These are phyloP conservation scores for Smittium mucronatum DNA, from an alignment of 371 early-diverging fungal species.

Conservation along the genomic window DNA sequence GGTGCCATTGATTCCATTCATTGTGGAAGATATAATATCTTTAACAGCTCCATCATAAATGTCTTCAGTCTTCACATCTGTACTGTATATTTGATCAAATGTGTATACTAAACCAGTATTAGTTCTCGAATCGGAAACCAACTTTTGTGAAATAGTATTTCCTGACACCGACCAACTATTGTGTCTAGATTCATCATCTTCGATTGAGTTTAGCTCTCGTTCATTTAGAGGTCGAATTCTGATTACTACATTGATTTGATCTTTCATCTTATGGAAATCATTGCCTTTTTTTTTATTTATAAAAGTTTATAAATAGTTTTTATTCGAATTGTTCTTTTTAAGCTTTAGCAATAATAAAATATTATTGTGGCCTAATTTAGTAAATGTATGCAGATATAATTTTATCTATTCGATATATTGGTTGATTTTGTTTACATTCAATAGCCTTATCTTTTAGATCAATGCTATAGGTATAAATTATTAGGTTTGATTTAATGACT, in stretches of 20 bases:
- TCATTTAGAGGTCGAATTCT: slow-evolving; percentile 33
- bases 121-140: background rate
- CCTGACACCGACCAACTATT: background rate
- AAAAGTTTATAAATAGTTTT: background rate
- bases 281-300: background rate
- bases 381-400: background rate
- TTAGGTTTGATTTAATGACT: too few relatives aligned
- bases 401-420: background rate
- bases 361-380: background rate
- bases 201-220: slow-evolving; percentile 19
- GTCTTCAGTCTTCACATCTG: background rate
- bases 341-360: background rate
- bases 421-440: background rate
- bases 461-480: too few relatives aligned
- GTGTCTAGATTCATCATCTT: background rate
- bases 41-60: slow-evolving; percentile 27
- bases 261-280: slow-evolving; percentile 20
- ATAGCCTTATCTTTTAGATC: too few relatives aligned
- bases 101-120: background rate
- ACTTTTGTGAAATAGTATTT: background rate
- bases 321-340: background rate
- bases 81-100: background rate
- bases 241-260: slow-evolving; percentile 37
- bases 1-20: slow-evolving; percentile 45
- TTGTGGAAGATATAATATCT: slow-evolving; percentile 26